Evolutionary conservation across 768 basidiomycete species (phyloP).

Genomic region (Boletus reticuloceps): DNA sequence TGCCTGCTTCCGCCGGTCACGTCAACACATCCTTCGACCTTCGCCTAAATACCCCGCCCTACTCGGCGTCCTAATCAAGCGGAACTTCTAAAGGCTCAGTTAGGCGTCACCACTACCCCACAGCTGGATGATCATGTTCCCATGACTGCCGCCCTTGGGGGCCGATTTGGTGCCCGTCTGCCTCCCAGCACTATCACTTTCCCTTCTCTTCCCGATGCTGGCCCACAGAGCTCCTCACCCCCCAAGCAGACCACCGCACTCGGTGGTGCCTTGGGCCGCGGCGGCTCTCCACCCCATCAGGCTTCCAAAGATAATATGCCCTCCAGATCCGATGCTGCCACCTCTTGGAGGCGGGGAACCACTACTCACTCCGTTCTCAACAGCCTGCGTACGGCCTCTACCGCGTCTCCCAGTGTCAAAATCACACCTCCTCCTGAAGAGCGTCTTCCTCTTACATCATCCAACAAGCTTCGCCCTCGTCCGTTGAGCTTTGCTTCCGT

Average conservation of each 20-base stretch:
- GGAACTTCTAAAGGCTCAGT: constrained; percentile 61
- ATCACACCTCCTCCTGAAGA: constrained; percentile 72
- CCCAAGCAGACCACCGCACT: constrained; percentile 66
- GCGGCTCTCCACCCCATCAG: constrained; percentile 44
- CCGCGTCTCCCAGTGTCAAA: constrained; percentile 59
- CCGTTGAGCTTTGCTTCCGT: constrained; percentile 61
- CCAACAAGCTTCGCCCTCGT: constrained; percentile 53
- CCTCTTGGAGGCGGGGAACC: constrained; percentile 77
- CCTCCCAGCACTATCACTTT: constrained; percentile 39
- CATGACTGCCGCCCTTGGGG: constrained; percentile 78
- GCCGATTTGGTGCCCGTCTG: constrained; percentile 67
- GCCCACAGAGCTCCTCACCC: constrained; percentile 38
- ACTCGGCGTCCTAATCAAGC: constrained; percentile 68
- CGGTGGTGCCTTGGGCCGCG: constrained; percentile 71
- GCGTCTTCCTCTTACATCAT: constrained; percentile 36
- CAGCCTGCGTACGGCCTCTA: constrained; percentile 56
- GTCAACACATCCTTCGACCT: constrained; percentile 62
- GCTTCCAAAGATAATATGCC: constrained; percentile 37
- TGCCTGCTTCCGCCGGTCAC: constrained; percentile 76
- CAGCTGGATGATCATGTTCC: constrained; percentile 59
- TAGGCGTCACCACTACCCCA: constrained; percentile 38
- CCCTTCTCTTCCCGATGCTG: constrained; percentile 41
- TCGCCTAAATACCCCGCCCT: constrained; percentile 53
- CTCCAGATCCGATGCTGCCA: constrained; percentile 80
- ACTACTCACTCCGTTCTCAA: constrained; percentile 69